A percentile compares a stretch with the other conserved stretches of the same genome.
Evolutionary conservation across 1,284 basidiomycete species (phyloP).

Genomic region (Melampsora larici-populina): DNA sequence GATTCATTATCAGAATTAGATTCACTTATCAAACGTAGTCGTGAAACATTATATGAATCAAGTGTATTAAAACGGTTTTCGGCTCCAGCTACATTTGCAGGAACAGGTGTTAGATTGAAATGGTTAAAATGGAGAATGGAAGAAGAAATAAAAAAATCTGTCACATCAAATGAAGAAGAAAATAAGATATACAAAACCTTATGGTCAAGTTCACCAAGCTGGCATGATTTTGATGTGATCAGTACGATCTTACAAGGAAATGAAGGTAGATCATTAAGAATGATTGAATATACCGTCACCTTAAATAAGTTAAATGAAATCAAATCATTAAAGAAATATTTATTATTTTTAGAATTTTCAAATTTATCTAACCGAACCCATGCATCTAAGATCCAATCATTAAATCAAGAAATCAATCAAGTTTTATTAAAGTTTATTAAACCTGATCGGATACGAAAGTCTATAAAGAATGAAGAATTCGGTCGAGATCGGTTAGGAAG

Average conservation of each 20-base stretch:
- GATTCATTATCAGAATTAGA: slow-evolving; percentile 29
- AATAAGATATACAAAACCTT: not conserved
- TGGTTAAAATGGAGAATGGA: slow-evolving; percentile 32
- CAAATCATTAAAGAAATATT: slow-evolving; percentile 13
- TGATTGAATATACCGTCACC: slow-evolving; percentile 31
- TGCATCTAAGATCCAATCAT: not conserved
- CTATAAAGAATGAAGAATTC: not conserved
- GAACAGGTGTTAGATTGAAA: slow-evolving; percentile 26
- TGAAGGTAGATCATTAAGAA: slow-evolving; percentile 10
- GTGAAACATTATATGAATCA: not conserved
- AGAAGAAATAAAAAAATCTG: not conserved
- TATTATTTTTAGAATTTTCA: slow-evolving; percentile 12
- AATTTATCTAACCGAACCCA: too few relatives aligned
- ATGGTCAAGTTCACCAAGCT: slow-evolving; percentile 17
- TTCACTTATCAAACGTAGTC: slow-evolving; percentile 18
- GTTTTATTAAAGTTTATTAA: slow-evolving; percentile 8
- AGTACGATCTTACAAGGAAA: slow-evolving; percentile 11
- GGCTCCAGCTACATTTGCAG: slow-evolving; percentile 7
- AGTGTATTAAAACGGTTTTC: slow-evolving; percentile 19
- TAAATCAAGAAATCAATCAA: slow-evolving; percentile 12
- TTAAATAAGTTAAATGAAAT: slow-evolving; percentile 21
- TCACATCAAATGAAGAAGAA: not conserved
- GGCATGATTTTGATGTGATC: slow-evolving; percentile 14
- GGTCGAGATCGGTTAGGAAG: slow-evolving; percentile 66
- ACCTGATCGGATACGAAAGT: not conserved